Evolutionary conservation across 495 filamentous ascomycete genomes (phyloP).

Genomic region (Cetradonia linearis): DNA sequence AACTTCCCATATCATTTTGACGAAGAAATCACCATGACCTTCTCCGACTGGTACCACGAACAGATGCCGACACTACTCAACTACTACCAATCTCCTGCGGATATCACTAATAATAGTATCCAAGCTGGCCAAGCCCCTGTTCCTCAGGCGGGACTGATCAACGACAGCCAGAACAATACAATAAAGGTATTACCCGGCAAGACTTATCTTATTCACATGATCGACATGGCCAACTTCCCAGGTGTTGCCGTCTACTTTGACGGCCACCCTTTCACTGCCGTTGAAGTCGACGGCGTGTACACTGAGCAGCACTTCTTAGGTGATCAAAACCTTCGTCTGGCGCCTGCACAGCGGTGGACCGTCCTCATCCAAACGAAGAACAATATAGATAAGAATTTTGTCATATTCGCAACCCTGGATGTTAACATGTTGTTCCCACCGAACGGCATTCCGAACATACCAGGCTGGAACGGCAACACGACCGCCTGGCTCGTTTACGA

Average conservation of each 20-base stretch:
- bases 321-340: constrained; percentile 42
- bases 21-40: constrained; percentile 52
- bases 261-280: constrained; percentile 52
- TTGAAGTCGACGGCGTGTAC: constrained; percentile 46
- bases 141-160: constrained; percentile 44
- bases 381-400: constrained; percentile 53
- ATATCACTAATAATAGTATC: constrained; percentile 36
- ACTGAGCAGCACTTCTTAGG: constrained; percentile 46
- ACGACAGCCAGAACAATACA: constrained; percentile 47
- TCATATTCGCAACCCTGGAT: constrained; percentile 55
- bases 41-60: constrained; percentile 56
- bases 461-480: constrained; percentile 53
- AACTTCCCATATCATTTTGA: constrained; percentile 55
- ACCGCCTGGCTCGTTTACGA: constrained; percentile 77
- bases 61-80: constrained; percentile 36
- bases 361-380: constrained; percentile 59
- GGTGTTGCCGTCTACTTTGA: constrained; percentile 65
- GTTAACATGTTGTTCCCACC: constrained; percentile 18
- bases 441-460: not conserved
- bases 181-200: constrained; percentile 57
- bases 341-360: constrained; percentile 61
- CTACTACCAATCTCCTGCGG: constrained; percentile 34
- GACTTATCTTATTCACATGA: constrained; percentile 68
- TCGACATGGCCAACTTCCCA: constrained; percentile 67
- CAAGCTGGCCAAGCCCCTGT: constrained; percentile 43